Base-by-base conservation (phyloP, 495 filamentous ascomycete genomes). In the Filosporella fistucella region DNA sequence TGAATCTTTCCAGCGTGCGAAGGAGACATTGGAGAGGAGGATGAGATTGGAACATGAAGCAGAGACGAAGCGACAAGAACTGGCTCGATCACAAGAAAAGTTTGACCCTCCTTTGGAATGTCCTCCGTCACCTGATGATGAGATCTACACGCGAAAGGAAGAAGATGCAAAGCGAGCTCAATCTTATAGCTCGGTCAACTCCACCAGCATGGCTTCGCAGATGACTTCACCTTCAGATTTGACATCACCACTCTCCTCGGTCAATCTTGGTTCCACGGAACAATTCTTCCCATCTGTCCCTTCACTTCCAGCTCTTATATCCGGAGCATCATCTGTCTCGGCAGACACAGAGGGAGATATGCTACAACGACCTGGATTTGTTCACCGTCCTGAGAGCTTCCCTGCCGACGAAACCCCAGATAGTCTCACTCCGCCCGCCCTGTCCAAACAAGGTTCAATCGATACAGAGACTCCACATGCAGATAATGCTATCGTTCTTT, bases 251-350 rank as follows among this genome's bases (percentile, higher is more conserved):
- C 71, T 74, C 13, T 82, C 74, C 25, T 69, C 74, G 7, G 62
- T 65, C 17, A 79, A 75, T 34, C 71, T 79, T 72, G 79, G 34
- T 69, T 73, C 45, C 67, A 18, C 73, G 67, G 42, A 81, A 76
- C 63, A 74, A 76, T 21, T 76, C 77, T 30, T 86, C 81, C 58
- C 79, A 75, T 87, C 85, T 13, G 82, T 88, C 52, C 85, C 86
- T 12, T 88, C 85, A 33, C 74, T 90, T 5, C 86, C 86, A 2
- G 86, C 86, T 30, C 75, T 90, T 5, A 69, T 88, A 12, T 88
- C 85, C 24, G 81, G 84, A n/a, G 84, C 84, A n/a, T 87, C 85
- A 22, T 90, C 86, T n/a, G 67, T 88, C 16, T 89, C 82, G 16
- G 80, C 70, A 11, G 74, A 78, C 34, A 58, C 68, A 1, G 78